Base-by-base conservation (phyloP, 345 rosid genomes). In the Citrus glauca region DNA sequence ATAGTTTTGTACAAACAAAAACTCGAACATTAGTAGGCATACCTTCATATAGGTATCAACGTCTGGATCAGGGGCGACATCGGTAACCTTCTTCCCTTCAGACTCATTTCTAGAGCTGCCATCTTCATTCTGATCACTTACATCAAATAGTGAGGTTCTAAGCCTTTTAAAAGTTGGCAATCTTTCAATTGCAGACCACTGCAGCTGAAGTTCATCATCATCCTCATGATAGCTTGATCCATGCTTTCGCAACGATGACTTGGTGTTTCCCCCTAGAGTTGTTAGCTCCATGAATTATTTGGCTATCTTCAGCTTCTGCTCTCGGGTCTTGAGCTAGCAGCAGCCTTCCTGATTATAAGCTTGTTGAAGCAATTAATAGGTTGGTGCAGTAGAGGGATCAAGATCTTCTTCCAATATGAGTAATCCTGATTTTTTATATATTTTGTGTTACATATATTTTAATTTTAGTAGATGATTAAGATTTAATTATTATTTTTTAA, bases 11-110 rank as follows among this genome's bases (percentile, higher is more conserved):
- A 19, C 17, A 61, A 27, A 27, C 11, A 42, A 69, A 42, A 69
- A 14, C 16, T 38, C 38, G 55, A 22, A 37, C 33, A 14, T 11
- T 28, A 3, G 30, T 53, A 75, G 38, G 62, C 48, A 27, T 77
- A 87, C 94, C 93, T 91, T 91, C 91, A 91, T 88, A 80, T 89
- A 91, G 60, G 88, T 86, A 72, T 91, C 93, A 53, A 89, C 85
- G 73, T 75, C 84, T 57, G 85, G 88, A 77, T 91, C 90, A 55
- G 95, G 95, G 57, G 85, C 79, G 11, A 91, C 88, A 72, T 91
- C 88, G 40, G 78, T 65, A 17, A 86, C 86, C 74, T 37, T 66
- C 50, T 83, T 84, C 66, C 79, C 83, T 75, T 82, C 73, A 50
- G 42, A 77, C 55, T 76, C 74, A 22, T 48, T 45, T 35, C 63